Percentiles rank a stretch among this genome's conserved stretches.
Conservation (phyloP, 176 grass and related monocot genomes). For the Avena eriantha region DNA sequence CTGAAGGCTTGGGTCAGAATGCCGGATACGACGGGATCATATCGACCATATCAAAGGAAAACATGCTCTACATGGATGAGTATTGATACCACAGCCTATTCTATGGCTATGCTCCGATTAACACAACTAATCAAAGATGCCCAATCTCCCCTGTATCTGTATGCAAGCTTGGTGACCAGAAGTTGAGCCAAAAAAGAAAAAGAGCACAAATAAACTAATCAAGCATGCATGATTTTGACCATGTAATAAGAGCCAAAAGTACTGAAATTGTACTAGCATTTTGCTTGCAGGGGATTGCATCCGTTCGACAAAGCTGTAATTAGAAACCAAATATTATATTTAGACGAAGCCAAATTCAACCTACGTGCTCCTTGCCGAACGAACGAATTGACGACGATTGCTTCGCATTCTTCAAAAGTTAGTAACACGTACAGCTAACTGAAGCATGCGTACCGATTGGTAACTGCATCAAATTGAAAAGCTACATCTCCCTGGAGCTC, state of each 20-base stretch:
- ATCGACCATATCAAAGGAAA: background rate
- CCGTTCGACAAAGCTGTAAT: background rate
- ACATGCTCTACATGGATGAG: background rate
- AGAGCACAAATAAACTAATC: background rate
- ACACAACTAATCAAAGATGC: background rate
- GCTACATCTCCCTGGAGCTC: too few species aligned
- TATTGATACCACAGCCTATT: background rate
- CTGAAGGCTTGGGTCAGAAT: background rate
- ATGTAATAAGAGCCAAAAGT: background rate
- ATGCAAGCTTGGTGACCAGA: background rate
- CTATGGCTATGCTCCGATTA: background rate
- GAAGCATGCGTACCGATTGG: too few species aligned
- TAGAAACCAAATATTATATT: background rate
- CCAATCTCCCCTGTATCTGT: background rate
- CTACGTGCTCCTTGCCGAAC: background rate
- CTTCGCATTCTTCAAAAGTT: background rate
- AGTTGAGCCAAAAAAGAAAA: background rate
- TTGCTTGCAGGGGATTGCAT: slow-evolving; percentile 8
- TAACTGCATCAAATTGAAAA: too few species aligned
- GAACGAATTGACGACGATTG: background rate
- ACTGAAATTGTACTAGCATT: background rate
- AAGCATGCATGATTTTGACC: background rate
- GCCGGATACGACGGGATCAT: background rate
- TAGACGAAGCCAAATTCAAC: background rate
- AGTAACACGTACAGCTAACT: too few species aligned